These are phyloP conservation scores for Cubamyces sp. DNA, from an alignment of 768 basidiomycete genomes.

Conservation along the genomic window DNA sequence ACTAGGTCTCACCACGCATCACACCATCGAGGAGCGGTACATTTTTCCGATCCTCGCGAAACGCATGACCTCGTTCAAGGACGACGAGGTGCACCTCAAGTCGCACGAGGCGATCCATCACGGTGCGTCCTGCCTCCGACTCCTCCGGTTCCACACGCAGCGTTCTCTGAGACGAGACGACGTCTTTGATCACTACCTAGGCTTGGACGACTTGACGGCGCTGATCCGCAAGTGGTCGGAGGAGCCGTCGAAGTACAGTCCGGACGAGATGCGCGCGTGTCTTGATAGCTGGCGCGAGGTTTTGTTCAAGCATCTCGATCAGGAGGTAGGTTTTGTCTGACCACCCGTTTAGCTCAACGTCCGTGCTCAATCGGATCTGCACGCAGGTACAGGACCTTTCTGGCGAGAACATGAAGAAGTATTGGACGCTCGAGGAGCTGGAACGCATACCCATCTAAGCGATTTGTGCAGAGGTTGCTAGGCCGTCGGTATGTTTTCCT, in stretches of 20 bases:
- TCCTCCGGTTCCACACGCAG: not conserved
- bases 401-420: slow-evolving; percentile 55
- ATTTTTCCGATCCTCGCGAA: slow-evolving; percentile 56
- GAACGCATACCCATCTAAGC: slow-evolving; percentile 38
- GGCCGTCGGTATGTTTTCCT: not conserved
- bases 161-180: not conserved
- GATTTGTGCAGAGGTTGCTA: not conserved
- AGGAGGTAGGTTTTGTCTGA: slow-evolving; percentile 44
- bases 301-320: slow-evolving; percentile 55
- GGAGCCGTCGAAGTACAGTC: slow-evolving; percentile 52
- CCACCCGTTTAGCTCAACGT: not conserved
- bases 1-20: slow-evolving; percentile 57
- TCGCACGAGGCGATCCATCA: slow-evolving; percentile 60
- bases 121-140: slow-evolving; percentile 35
- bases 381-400: slow-evolving; percentile 52
- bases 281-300: slow-evolving; percentile 53
- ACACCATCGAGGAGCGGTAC: slow-evolving; percentile 56
- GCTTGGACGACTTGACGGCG: slow-evolving; percentile 46
- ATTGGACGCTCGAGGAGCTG: slow-evolving; percentile 53
- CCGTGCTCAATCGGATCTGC: not conserved
- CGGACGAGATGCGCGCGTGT: slow-evolving; percentile 51
- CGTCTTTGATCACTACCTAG: slow-evolving; percentile 33
- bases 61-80: slow-evolving; percentile 51
- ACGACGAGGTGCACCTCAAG: slow-evolving; percentile 48
- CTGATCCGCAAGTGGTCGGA: slow-evolving; percentile 47